phyloP scores from a whole-genome alignment of 129 eudicot species.

The Sambucus nigra region DNA sequence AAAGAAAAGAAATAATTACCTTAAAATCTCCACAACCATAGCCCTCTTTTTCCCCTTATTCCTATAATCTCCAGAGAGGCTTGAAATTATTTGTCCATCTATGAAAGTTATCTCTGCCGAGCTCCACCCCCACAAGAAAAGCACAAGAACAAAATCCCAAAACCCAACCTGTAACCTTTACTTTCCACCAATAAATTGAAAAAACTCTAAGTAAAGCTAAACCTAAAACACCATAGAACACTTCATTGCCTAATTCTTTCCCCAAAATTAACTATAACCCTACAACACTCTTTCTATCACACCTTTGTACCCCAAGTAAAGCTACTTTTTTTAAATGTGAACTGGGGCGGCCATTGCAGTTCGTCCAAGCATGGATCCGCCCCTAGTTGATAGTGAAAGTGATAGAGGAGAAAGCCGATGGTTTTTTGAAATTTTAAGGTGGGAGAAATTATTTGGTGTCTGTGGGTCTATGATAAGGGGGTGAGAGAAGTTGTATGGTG shows the following conservation, averaged over 20 bases:
- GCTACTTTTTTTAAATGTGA: no score
- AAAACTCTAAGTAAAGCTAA: slow-evolving; percentile 18
- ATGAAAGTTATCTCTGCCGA: slow-evolving; percentile 25
- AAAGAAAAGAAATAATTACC: not conserved
- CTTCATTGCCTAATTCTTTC: slow-evolving; percentile 20
- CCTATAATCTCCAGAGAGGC: slow-evolving; percentile 9
- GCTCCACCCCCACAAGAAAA: slow-evolving; percentile 25
- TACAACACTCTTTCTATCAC: no score
- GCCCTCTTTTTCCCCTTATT: slow-evolving; percentile 19
- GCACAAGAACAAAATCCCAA: slow-evolving; percentile 54
- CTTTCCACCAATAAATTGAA: slow-evolving; percentile 24
- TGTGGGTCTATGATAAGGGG: no score
- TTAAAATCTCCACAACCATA: slow-evolving; percentile 7
- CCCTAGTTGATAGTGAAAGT: no score
- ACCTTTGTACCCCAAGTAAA: no score
- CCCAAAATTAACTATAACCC: slow-evolving; percentile 22
- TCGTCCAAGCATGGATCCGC: no score
- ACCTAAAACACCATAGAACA: slow-evolving; percentile 26
- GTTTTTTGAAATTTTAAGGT: no score
- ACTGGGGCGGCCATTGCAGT: no score
- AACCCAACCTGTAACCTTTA: slow-evolving; percentile 31
- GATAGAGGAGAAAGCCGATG: no score
- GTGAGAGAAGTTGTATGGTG: no score
- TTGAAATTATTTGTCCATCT: slow-evolving; percentile 17
- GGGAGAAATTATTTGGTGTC: no score